A percentile compares a stretch with the other conserved stretches of the same genome.
Evolutionary conservation across 2,329 filamentous ascomycete genomes (phyloP).

Genomic region (Epichloe sibirici): DNA sequence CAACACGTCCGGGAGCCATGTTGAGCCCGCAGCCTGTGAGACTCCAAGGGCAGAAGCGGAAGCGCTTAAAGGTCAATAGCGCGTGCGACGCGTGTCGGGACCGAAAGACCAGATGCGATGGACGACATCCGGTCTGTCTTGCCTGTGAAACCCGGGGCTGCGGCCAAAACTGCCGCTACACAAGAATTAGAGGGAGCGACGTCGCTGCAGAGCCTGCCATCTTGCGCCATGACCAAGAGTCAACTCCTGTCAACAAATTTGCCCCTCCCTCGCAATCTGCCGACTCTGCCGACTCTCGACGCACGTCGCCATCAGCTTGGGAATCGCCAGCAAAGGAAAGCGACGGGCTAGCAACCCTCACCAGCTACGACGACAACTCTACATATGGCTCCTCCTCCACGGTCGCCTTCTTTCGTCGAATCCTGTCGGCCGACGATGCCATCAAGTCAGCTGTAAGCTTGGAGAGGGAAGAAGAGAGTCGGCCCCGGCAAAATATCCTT

Average conservation of each 20-base stretch:
- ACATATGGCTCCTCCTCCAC: slow-evolving; percentile 4
- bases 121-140: not conserved
- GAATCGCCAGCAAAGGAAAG: slow-evolving; percentile 1
- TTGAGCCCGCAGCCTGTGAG: not conserved
- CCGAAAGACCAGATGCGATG: slow-evolving; percentile 4
- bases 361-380: slow-evolving; percentile 2
- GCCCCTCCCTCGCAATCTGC: not conserved
- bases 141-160: slow-evolving; percentile 2
- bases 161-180: slow-evolving; percentile 1
- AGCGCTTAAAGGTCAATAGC: slow-evolving; percentile 2
- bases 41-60: not conserved
- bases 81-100: slow-evolving; percentile 2
- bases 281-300: not conserved
- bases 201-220: not conserved
- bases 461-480: not conserved
- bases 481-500: not conserved
- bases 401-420: slow-evolving; percentile 3
- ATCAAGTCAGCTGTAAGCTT: not conserved
- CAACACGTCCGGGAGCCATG: not conserved
- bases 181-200: not conserved
- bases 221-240: not conserved
- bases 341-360: slow-evolving; percentile 3
- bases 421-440: not conserved
- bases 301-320: not conserved
- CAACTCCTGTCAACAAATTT: not conserved